Evolutionary conservation across 1,284 basidiomycete species (phyloP), one percentile per base, ranked within the genome.

Genomic region (Leccinum solheimii): DNA sequence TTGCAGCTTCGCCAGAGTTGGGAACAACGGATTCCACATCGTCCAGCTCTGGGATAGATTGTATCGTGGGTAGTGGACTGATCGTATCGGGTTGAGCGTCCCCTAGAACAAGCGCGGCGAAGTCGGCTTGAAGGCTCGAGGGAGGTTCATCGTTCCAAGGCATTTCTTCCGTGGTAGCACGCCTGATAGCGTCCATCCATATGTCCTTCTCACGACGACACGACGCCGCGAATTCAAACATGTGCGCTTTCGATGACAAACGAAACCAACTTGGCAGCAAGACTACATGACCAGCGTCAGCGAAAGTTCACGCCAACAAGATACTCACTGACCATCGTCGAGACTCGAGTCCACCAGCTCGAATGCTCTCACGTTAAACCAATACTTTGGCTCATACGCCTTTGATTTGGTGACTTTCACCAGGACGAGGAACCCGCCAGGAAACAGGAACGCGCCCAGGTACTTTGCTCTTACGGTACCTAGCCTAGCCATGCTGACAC

Each of bases 381-480:
- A 97, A 72, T 95, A 90, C 61, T 83, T 85, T 10, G 92, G 87
- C 69, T 96, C 94, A 71, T 97, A 97, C 26, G 81, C 80, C 73
- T 85, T 91, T 52, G 86, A 83, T 76, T 92, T 94, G 66, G 83
- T 80, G 56, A 95, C 87, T 78, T 97, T 97, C 68, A 87, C 92
- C 43, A 98, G 78, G 48, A 97, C 82, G 54, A 97, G 77, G 72
- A 94, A 97, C 14, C 87, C 90, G 14, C 92, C 93, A 11, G 84
- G 78, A 71, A 95, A 98, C 53, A 98, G 78, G 74, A 97, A 96
- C 10, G 91, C 92, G 40, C 91, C 94, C 19, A 94, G 80, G 73
- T 96, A 95, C 73, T 91, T 93, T 63, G 93, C 90, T 69, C 87
- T 90, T 65, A 91, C 79, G 26, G 82, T 82, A 49, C 79, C 74